Evolutionary conservation across 495 filamentous ascomycete genomes (phyloP), one percentile per base, ranked within the genome.

Genomic region (Sporormia fimetaria): DNA sequence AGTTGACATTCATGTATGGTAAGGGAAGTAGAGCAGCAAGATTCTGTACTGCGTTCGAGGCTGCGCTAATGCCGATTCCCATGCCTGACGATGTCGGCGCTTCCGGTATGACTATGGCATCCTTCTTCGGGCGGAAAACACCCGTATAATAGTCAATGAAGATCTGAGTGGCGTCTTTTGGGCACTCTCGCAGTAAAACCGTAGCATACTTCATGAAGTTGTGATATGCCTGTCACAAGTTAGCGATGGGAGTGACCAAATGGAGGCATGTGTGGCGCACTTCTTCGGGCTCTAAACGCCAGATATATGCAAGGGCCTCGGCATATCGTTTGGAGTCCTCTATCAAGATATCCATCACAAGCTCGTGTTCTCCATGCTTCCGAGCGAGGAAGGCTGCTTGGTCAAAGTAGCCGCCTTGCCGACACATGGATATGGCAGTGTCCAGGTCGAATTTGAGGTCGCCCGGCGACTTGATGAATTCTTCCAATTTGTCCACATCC

Each of bases 391-490:
- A 96, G 2, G 90, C 92, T 6, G 90, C 90, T 63, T 98, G 90
- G 46, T 94, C 84, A 56, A 79, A 88, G 58, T 98, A 98, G n/a
- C 92, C 87, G 16, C 87, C 92, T 63, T 98, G 90, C 12, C 92
- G 76, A 52, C 90, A 98, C 90, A 98, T 96, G 3, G 80, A 75
- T 35, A 96, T 98, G 2, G 92, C 92, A 5, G 92, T 98, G 45
- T 96, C 90, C 6, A 96, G 67, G 62, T 98, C 90, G 59, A 98
- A 96, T 51, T 90, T 95, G 23, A 93, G 71, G 54, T 95, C 88
- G 1, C 85, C 87, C 2, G 86, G 84, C 29, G 87, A 86, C 57
- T 92, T 92, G 60, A 98, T 98, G 49, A 98, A 98, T 36, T 81
- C 80, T 50, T 96, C 87, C 11, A 98, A 69, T 61, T 98, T 98